Conservation (phyloP, 192 early-diverging fungal species). For the Lobosporangium transversale region DNA sequence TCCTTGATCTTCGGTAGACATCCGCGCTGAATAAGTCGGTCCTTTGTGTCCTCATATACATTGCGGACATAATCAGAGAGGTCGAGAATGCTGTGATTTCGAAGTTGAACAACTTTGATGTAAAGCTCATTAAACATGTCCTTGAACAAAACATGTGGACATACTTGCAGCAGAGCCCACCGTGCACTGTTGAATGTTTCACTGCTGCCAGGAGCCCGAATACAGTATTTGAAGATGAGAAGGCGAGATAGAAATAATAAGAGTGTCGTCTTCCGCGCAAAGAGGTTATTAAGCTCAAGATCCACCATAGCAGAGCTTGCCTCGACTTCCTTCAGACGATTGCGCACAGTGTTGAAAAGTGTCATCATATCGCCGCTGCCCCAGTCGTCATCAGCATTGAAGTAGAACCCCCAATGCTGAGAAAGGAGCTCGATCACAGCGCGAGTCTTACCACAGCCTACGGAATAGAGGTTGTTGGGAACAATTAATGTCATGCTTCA, state of each 20-base stretch:
- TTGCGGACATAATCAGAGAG: slow-evolving; percentile 2
- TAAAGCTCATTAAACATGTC: slow-evolving; percentile 10
- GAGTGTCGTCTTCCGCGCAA: slow-evolving; percentile 5
- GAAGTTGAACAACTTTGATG: slow-evolving; percentile 2
- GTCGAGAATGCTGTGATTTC: neutral
- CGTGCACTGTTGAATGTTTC: slow-evolving; percentile 8
- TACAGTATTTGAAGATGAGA: slow-evolving; percentile 23
- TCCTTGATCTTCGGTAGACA: slow-evolving; percentile 15
- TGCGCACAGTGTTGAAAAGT: slow-evolving; percentile 3
- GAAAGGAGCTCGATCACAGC: slow-evolving; percentile 22
- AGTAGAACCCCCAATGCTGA: slow-evolving; percentile 33
- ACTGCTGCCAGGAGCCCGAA: slow-evolving; percentile 6
- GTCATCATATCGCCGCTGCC: slow-evolving; percentile 13
- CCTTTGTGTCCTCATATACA: slow-evolving; percentile 1
- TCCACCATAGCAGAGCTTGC: neutral
- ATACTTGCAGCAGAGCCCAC: slow-evolving; percentile 22
- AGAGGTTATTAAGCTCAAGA: neutral
- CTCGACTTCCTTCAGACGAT: neutral
- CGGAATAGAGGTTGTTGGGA: too few relatives aligned
- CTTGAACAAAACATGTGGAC: slow-evolving; percentile 16
- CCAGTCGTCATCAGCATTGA: slow-evolving; percentile 22
- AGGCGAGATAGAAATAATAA: slow-evolving; percentile 14
- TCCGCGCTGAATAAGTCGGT: slow-evolving; percentile 2
- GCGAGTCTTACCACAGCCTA: slow-evolving; percentile 19
- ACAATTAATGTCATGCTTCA: too few relatives aligned